Evolutionary conservation across 257 asterid species (phyloP).

Genomic region (Dorcoceras hygrometricum): DNA sequence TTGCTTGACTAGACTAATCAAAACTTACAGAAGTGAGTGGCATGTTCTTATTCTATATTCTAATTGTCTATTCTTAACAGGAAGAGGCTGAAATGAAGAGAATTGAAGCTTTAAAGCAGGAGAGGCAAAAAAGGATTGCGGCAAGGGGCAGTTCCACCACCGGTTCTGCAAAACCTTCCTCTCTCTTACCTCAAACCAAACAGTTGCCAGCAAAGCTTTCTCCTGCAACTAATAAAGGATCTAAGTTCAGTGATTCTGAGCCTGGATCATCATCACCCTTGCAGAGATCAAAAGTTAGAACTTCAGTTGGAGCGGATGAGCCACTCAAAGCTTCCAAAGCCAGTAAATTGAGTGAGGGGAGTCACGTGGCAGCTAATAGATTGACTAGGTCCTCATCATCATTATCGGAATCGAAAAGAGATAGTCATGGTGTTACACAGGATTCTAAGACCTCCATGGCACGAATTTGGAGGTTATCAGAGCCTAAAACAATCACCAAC

Average conservation of each 20-base stretch:
- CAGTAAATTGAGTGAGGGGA: slow-evolving; percentile 48
- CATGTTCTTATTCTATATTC: neutral
- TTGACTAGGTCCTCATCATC: slow-evolving; percentile 70
- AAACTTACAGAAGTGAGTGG: neutral
- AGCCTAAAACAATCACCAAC: slow-evolving; percentile 57
- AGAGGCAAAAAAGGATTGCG: slow-evolving; percentile 84
- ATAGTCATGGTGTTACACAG: slow-evolving; percentile 44
- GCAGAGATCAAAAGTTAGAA: slow-evolving; percentile 85
- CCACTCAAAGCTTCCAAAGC: slow-evolving; percentile 46
- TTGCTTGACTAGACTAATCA: neutral
- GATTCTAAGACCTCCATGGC: slow-evolving; percentile 69
- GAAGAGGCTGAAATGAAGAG: slow-evolving; percentile 71
- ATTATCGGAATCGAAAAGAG: slow-evolving; percentile 60
- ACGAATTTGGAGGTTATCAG: slow-evolving; percentile 76
- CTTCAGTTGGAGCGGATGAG: slow-evolving; percentile 48
- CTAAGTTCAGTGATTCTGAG: slow-evolving; percentile 87
- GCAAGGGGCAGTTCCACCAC: slow-evolving; percentile 53
- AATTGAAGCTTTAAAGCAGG: slow-evolving; percentile 71
- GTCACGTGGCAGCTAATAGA: slow-evolving; percentile 53
- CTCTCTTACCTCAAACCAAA: slow-evolving; percentile 41
- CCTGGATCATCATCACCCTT: slow-evolving; percentile 85
- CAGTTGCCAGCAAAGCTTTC: slow-evolving; percentile 62
- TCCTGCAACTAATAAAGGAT: slow-evolving; percentile 60
- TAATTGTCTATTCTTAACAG: slow-evolving; percentile 38
- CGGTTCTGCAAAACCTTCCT: slow-evolving; percentile 40